Conservation (phyloP, 306 rosid species). For the Fragaria ananassa region DNA sequence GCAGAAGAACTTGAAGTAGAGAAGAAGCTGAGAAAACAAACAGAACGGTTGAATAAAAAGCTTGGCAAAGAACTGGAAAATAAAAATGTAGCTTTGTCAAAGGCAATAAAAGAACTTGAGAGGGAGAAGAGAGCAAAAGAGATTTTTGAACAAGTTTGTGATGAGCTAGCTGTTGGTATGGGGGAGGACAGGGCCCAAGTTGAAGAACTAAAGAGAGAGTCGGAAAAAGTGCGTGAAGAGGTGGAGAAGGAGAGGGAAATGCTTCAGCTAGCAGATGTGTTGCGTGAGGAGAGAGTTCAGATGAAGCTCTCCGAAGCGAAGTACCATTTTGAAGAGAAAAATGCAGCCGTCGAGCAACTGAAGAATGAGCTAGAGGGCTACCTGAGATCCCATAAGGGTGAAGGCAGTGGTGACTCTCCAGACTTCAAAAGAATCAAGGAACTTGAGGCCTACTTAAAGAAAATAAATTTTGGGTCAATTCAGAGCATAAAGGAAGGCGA, state of each 20-base stretch:
- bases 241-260: slow-evolving; percentile 88
- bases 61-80: slow-evolving; percentile 71
- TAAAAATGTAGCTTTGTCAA: slow-evolving; percentile 47
- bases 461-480: slow-evolving; percentile 44
- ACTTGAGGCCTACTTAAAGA: slow-evolving; percentile 64
- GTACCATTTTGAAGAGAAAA: slow-evolving; percentile 86
- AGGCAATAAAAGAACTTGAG: slow-evolving; percentile 56
- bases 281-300: slow-evolving; percentile 91
- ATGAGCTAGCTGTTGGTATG: slow-evolving; percentile 71
- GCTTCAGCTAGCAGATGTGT: slow-evolving; percentile 85
- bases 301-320: slow-evolving; percentile 97
- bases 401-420: slow-evolving; percentile 37
- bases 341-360: slow-evolving; percentile 63
- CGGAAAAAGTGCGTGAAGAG: slow-evolving; percentile 67
- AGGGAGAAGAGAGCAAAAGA: slow-evolving; percentile 87
- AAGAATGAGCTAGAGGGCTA: slow-evolving; percentile 61
- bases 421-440: slow-evolving; percentile 54
- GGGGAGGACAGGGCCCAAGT: slow-evolving; percentile 81
- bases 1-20: slow-evolving; percentile 74
- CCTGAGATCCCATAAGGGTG: slow-evolving; percentile 38
- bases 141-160: slow-evolving; percentile 76
- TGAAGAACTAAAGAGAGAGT: slow-evolving; percentile 77
- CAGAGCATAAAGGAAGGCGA: slow-evolving; percentile 30
- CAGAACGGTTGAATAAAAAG: slow-evolving; percentile 74
- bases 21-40: slow-evolving; percentile 75